Evolutionary conservation across 2,329 filamentous ascomycete species (phyloP), one percentile per base, ranked within the genome.

Genomic region (Cladosporium sp.): DNA sequence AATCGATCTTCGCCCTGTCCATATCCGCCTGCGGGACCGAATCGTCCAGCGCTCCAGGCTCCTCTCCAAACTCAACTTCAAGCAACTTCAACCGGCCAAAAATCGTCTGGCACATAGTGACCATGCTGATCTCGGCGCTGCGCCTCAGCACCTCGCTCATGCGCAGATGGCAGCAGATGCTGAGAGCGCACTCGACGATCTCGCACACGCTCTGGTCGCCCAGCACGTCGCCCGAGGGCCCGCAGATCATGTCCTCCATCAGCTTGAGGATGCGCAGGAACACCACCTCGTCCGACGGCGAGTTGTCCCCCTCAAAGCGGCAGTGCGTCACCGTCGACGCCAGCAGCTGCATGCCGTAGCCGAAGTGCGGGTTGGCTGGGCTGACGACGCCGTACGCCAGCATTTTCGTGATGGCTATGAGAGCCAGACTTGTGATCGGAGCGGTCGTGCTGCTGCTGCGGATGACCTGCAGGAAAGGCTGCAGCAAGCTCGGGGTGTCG

Each of bases 81-180:
- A 97, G 74, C 57, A 91, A 84, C 68, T 95, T 96, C 47, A 99
- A 73, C 54, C 95, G 85, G 68, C 91, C 88, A 66, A 99, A 99
- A 62, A 99, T 96, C 58, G 96, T 90, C 71, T 99, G 93, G 66
- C 93, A 97, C 93, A 99, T 99, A 59, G 89, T 89, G 40, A 97
- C 89, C 91, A 99, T 96, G 49, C 90, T 86, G 64, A 95, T 93
- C 70, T 99, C 93, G 2, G 93, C 93, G 17, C 91, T 95, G 56
- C 91, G 81, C 56, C 92, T 83, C 49, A 99, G 74, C 3, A 97
- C 84, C 61, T 96, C 91, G 8, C 91, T 96, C 54, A 97, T 84
- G 50, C 92, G 83, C 50, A 88, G 83, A 64, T 97, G 91, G 56
- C 92, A 99, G 74, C 93, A 99, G 76, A 99, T 97, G 64, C 90